A percentile compares a stretch with the other conserved stretches of the same genome.
phyloP scores from a whole-genome alignment of 2,329 filamentous ascomycete genomes.

The Botryosphaeria dothidea region DNA sequence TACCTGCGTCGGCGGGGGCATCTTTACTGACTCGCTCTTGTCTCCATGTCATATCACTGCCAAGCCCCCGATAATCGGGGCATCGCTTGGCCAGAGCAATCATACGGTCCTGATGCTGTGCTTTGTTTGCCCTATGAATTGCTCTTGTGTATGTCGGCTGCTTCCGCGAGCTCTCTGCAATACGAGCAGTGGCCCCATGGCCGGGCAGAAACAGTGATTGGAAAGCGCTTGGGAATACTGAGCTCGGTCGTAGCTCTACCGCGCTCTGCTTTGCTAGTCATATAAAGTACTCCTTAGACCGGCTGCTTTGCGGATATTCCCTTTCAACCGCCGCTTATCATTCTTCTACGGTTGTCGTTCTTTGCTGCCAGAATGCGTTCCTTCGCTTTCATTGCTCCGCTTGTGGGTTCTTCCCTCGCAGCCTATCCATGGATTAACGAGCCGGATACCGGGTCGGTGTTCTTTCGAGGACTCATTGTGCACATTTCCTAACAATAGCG shows the following conservation, averaged over 20 bases:
- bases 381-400: neutral
- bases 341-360: neutral
- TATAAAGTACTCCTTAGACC: neutral
- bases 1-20: neutral
- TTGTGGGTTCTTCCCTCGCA: constrained; percentile 28
- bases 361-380: constrained; percentile 1
- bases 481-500: neutral
- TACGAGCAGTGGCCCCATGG: neutral
- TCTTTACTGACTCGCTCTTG: neutral
- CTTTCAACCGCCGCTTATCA: neutral
- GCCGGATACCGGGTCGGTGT: constrained; percentile 32
- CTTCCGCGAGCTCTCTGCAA: neutral
- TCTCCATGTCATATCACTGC: neutral
- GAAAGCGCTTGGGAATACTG: neutral
- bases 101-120: neutral
- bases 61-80: constrained; percentile 11
- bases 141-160: neutral
- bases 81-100: neutral
- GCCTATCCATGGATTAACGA: constrained; percentile 37
- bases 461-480: neutral
- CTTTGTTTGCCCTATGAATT: neutral
- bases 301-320: neutral
- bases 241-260: neutral
- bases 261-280: neutral
- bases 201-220: neutral